Conservation (phyloP, 2,329 filamentous ascomycete species). For the Monosporascus sp. region DNA sequence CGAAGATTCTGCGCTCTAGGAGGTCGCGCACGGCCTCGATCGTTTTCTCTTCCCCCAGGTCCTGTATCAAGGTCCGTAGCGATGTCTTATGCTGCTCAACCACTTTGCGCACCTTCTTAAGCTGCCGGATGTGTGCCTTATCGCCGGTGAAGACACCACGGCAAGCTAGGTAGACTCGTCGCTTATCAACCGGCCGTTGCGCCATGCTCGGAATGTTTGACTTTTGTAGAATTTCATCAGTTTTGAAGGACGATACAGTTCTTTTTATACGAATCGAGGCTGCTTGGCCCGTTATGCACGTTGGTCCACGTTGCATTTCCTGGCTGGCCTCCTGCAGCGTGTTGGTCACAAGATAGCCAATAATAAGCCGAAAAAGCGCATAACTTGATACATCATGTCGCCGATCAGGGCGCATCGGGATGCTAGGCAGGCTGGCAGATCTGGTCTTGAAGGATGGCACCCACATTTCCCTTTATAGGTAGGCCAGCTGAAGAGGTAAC, state of each 20-base stretch:
- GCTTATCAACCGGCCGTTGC: conserved; percentile 13
- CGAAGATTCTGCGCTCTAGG: conserved; percentile 23
- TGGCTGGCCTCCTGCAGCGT: too few relatives aligned
- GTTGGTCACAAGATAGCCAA: too few relatives aligned
- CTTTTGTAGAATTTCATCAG: neutral
- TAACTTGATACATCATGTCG: neutral
- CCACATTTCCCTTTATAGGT: too few relatives aligned
- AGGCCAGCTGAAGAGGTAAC: too few relatives aligned
- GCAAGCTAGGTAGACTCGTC: conserved; percentile 22
- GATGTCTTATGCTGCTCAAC: conserved; percentile 8
- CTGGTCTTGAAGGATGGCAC: too few relatives aligned
- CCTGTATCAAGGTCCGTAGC: conserved; percentile 10
- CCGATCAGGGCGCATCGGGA: conserved; percentile 22
- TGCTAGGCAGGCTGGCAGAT: conserved; percentile 20
- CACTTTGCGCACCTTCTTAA: conserved; percentile 19
- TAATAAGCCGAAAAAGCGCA: too few relatives aligned
- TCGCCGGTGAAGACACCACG: conserved; percentile 21
- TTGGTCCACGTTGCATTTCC: too few relatives aligned
- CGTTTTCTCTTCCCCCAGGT: conserved; percentile 12
- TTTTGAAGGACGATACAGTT: too few relatives aligned
- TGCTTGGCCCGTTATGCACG: too few relatives aligned
- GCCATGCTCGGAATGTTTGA: too few relatives aligned
- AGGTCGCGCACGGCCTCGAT: conserved; percentile 16
- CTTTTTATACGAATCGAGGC: too few relatives aligned
- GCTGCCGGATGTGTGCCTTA: conserved; percentile 16